Base-by-base conservation (phyloP, 805 yeast genomes). In the Yarrowia yakushimensis region DNA sequence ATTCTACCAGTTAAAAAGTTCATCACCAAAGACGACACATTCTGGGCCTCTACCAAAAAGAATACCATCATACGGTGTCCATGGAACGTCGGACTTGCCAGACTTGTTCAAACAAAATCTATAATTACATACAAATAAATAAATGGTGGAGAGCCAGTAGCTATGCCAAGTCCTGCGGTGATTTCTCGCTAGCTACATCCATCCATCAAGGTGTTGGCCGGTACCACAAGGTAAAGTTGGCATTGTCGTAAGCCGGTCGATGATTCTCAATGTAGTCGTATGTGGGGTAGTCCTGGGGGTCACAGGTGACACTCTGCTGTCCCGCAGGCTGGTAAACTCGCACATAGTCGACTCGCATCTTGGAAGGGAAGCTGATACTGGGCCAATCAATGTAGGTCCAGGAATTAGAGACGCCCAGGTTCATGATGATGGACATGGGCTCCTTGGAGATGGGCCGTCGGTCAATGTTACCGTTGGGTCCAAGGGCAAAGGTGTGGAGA, bases 331-430 rank as follows among this genome's bases (percentile, higher is more conserved):
- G 99, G 74, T 94, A 93, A 18, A 93, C 71, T 69, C 99, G 84
- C 36, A 93, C 96, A 69, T 87, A 89, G 73, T 94, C 97, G 46
- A 93, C 76, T 63, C 83, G 77, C 85, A 92, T 78, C 1, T 82
- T 79, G 12, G 82, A 82, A 1, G 99, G 99, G 82, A 93, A 93
- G 46, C 75, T 75, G 64, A 92, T 77, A 27, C 71, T 71, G 50
- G 85, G 83, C 97, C 97, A 93, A 76, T 91, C 93, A 66, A 93
- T 93, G 73, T 88, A 90, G 8, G 94, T 89, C 98, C 98, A 93
- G 64, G 85, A 87, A 69, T 86, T 87, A 10, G 97, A 92, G 60
- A 93, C 76, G 78, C 97, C 99, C 76, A 93, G 76, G 73, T 93
- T 93, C 79, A 93, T 70, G 67, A 93, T 76, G 65, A 93, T 81